Percentiles rank a stretch among this genome's conserved stretches.
Conservation (phyloP, 768 basidiomycete genomes). For the Hygrophorus russula region DNA sequence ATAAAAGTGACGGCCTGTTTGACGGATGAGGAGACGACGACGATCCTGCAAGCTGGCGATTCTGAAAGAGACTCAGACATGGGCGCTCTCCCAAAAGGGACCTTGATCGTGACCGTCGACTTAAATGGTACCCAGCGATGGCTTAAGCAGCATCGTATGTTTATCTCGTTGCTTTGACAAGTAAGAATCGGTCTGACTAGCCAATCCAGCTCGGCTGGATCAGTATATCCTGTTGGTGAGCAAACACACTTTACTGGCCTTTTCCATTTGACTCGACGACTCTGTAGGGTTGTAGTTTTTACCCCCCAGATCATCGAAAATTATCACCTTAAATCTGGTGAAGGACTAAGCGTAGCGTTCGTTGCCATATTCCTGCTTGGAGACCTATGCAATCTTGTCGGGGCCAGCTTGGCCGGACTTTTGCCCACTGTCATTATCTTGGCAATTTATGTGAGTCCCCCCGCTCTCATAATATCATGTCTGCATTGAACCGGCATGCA, state of each 20-base stretch:
- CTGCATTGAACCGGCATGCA: conserved; percentile 19
- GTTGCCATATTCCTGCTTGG: conserved; percentile 76
- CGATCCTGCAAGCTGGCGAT: conserved; percentile 20
- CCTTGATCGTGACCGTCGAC: conserved; percentile 4
- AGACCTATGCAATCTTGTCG: conserved; percentile 66
- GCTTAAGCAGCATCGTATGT: conserved; percentile 1
- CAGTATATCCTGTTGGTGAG: conserved; percentile 80
- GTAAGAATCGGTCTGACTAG: not conserved
- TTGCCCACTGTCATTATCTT: conserved; percentile 87
- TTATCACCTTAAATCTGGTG: conserved; percentile 80
- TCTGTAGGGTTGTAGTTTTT: conserved; percentile 75
- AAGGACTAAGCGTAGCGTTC: conserved; percentile 81
- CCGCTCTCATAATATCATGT: not conserved
- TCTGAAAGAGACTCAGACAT: conserved; percentile 4
- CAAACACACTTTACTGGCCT: not conserved
- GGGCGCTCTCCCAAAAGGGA: conserved; percentile 1
- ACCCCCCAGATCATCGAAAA: conserved; percentile 88
- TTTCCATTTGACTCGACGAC: not conserved
- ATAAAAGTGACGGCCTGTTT: conserved; percentile 18
- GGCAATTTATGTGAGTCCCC: conserved; percentile 64
- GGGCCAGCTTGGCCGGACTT: conserved; percentile 62
- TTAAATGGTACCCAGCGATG: not conserved
- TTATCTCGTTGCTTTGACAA: not conserved
- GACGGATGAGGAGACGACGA: conserved; percentile 19
- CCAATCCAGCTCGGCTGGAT: conserved; percentile 69